phyloP scores from a whole-genome alignment of 202 grass and related monocot genomes.

The Musa balbisiana region DNA sequence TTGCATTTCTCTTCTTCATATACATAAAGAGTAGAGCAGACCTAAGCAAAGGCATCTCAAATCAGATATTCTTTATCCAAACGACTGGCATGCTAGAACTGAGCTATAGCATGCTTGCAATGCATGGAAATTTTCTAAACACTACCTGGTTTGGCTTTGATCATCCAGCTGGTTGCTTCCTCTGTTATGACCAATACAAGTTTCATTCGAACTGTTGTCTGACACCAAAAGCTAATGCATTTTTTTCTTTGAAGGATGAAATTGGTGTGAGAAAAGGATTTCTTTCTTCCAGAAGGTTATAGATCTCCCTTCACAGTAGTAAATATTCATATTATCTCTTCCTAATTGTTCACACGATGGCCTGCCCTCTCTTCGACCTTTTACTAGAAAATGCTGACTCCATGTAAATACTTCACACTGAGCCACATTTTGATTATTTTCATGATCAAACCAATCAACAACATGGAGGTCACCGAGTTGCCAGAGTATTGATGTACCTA shows the following conservation, averaged over 20 bases:
- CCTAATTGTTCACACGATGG: no score
- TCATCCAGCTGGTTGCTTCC: background rate
- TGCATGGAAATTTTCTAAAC: no score
- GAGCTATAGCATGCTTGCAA: no score
- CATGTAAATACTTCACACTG: constrained; percentile 38
- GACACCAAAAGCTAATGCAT: background rate
- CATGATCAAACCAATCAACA: constrained; percentile 24
- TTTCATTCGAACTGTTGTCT: background rate
- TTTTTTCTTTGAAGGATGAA: constrained; percentile 33
- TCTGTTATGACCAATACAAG: background rate
- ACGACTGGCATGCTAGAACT: no score
- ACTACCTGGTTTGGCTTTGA: no score
- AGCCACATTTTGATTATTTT: constrained; percentile 52
- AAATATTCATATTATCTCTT: background rate
- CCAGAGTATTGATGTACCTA: constrained; percentile 56
- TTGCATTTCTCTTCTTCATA: background rate
- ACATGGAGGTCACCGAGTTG: constrained; percentile 35
- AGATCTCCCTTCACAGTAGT: background rate
- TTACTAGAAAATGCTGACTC: constrained; percentile 44
- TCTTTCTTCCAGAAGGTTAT: constrained; percentile 44
- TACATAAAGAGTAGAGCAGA: no score
- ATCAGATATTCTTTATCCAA: no score
- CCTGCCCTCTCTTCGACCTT: background rate
- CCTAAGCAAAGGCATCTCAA: no score
- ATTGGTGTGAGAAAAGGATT: constrained; percentile 39